Evolutionary conservation across 75 land plant genomes (phyloP).

Genomic region (Cryptomeria japonica): DNA sequence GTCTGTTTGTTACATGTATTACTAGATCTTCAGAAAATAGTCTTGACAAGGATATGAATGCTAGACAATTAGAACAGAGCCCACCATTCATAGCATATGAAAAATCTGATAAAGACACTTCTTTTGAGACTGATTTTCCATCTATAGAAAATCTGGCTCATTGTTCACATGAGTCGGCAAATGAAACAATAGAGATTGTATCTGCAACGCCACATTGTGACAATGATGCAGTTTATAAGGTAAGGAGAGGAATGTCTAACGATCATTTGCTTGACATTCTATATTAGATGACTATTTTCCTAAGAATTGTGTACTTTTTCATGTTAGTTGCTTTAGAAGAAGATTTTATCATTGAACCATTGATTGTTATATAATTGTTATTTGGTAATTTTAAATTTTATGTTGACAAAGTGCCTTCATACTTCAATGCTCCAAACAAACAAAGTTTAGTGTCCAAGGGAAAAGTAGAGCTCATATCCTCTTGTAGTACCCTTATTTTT

Average conservation of each 20-base stretch:
- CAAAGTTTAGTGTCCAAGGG: not conserved
- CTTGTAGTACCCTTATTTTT: not conserved
- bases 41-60: not conserved
- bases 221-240: not conserved
- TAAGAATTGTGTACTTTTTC: not conserved
- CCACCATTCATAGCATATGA: not conserved
- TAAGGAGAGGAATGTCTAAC: not conserved
- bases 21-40: not conserved
- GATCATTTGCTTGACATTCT: not conserved
- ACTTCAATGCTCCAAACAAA: not conserved
- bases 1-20: not conserved
- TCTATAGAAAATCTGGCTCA: not conserved
- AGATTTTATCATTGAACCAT: not conserved
- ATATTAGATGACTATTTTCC: not conserved
- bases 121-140: not conserved
- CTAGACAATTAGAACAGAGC: not conserved
- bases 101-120: not conserved
- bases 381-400: not conserved
- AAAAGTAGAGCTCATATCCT: not conserved
- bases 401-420: not conserved
- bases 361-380: not conserved
- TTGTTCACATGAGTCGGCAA: not conserved
- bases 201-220: not conserved
- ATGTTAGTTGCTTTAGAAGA: not conserved
- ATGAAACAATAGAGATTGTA: constrained; percentile 3